Base-by-base conservation (phyloP, 2,329 filamentous ascomycete species). In the Fusarium devonianum region DNA sequence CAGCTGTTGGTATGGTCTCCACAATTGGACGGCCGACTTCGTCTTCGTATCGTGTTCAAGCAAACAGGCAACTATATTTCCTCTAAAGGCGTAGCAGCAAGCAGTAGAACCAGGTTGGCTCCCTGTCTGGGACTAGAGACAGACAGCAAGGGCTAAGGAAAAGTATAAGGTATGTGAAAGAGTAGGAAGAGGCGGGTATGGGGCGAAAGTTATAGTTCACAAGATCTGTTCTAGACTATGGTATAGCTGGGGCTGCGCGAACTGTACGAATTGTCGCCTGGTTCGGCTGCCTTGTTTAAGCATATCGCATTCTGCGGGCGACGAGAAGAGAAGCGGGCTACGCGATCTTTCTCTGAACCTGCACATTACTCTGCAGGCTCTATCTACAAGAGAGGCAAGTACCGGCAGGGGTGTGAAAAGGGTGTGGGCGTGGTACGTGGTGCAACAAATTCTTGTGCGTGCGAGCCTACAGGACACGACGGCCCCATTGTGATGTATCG, bases 231-330 rank as follows among this genome's bases (percentile, higher is more conserved):
- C 38, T 40, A 43, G 37, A 22, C 54, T 33, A 33, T 18, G 30
- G 38, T 34, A 18, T 28, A 37, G 46, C 48, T 38, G 43, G n/a
- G 34, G 39, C 23, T 39, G 46, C 41, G 46, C 36, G 43, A 48
- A 36, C 26, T 21, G 21, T 5, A 10, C 8, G 16, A 39, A 46
- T 14, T 49, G 37, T 49, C 28, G 35, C 36, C 39, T 40, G 33
- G 44, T 42, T 53, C 53, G 49, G 37, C 21, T 62, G 43, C 60
- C 58, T 60, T 34, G 45, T 49, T 41, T 32, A 42, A 40, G 21
- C 43, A 47, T 48, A 48, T 46, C 60, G 62, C 53, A 56, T 41
- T 51, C 62, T 65, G 62, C 62, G 56, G 63, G 62, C 60, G 60
- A 61, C 34, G 41, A 56, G 53, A 44, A 45, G 46, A 60, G 36